phyloP scores from a whole-genome alignment of 2,329 filamentous ascomycete genomes.

The Pyrenophora tritici-repentis region DNA sequence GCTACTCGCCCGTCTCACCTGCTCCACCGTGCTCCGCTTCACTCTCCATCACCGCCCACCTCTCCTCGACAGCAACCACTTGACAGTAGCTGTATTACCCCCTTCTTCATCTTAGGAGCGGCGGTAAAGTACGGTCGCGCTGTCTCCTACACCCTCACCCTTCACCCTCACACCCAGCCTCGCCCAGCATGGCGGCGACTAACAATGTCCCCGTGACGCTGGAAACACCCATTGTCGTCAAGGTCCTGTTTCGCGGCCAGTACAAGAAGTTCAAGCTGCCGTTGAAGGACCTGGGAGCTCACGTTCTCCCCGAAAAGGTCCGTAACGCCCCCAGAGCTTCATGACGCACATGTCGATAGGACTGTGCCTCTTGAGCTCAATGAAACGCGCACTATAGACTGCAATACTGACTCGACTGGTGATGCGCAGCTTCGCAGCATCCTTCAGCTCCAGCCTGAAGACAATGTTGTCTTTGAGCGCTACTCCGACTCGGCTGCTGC shows the following conservation, averaged over 20 bases:
- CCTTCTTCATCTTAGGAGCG: conserved; percentile 2
- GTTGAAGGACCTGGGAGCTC: conserved; percentile 78
- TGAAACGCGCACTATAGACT: background rate
- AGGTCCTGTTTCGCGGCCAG: conserved; percentile 76
- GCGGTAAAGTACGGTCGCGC: conserved; percentile 12
- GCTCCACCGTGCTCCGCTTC: conserved; percentile 18
- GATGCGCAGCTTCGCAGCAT: conserved; percentile 61
- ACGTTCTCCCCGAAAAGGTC: conserved; percentile 82
- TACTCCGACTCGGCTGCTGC: conserved; percentile 90
- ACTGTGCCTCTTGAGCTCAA: background rate
- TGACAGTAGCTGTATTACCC: conserved; percentile 6
- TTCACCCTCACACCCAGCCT: conserved; percentile 40
- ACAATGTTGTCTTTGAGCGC: conserved; percentile 76
- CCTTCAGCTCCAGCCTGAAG: conserved; percentile 67
- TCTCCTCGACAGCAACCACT: conserved; percentile 5
- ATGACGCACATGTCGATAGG: background rate
- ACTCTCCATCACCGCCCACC: conserved; percentile 13
- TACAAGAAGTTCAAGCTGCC: conserved; percentile 88
- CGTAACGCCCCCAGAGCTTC: conserved; percentile 45
- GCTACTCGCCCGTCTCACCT: conserved; percentile 19
- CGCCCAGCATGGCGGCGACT: conserved; percentile 42
- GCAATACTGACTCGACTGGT: conserved; percentile 21
- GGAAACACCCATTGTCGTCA: conserved; percentile 81
- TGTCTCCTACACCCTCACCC: conserved; percentile 15
- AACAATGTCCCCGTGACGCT: conserved; percentile 58